A percentile compares a stretch with the other conserved stretches of the same genome.
Conservation (phyloP, 2,329 filamentous ascomycete genomes). For the Diaporthe citrichinensis region DNA sequence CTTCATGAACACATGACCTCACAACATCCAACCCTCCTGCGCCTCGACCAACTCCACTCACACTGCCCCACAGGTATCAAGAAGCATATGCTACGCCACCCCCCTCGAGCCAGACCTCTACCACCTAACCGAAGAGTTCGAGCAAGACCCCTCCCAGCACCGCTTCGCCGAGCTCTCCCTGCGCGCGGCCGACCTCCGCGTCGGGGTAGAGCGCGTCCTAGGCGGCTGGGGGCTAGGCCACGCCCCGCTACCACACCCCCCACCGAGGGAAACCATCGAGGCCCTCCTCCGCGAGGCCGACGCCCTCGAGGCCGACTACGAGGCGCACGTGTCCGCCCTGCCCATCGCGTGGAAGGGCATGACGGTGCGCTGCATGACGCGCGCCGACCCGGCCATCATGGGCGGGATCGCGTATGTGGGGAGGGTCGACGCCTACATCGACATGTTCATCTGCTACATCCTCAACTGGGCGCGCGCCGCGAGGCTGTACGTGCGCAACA, state of each 20-base stretch:
- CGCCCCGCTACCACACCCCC: background rate
- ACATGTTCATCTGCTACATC: constrained; percentile 41
- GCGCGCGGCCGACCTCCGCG: constrained; percentile 40
- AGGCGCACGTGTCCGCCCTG: constrained; percentile 14
- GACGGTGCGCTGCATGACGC: constrained; percentile 36
- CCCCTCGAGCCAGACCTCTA: constrained; percentile 40
- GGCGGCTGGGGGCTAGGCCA: constrained; percentile 40
- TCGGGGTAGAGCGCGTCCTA: constrained; percentile 35
- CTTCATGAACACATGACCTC: too few relatives aligned
- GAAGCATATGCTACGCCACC: constrained; percentile 40
- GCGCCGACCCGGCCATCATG: constrained; percentile 33
- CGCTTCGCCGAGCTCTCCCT: constrained; percentile 41
- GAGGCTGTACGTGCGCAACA: constrained; percentile 39
- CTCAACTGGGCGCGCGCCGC: constrained; percentile 42
- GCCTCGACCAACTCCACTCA: background rate
- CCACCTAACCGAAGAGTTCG: constrained; percentile 34
- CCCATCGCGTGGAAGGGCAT: constrained; percentile 40
- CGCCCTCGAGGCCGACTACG: constrained; percentile 41
- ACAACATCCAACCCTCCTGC: too few relatives aligned
- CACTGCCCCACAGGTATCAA: constrained; percentile 15
- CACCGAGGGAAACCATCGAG: constrained; percentile 28
- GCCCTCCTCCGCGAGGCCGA: constrained; percentile 34
- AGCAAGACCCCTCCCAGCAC: constrained; percentile 34
- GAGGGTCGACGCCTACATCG: constrained; percentile 40
- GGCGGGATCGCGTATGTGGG: constrained; percentile 35